Percentiles rank a stretch among this genome's conserved stretches.
phyloP scores from a whole-genome alignment of 371 early-diverging fungal genomes.

The Rhizopus microsporus region DNA sequence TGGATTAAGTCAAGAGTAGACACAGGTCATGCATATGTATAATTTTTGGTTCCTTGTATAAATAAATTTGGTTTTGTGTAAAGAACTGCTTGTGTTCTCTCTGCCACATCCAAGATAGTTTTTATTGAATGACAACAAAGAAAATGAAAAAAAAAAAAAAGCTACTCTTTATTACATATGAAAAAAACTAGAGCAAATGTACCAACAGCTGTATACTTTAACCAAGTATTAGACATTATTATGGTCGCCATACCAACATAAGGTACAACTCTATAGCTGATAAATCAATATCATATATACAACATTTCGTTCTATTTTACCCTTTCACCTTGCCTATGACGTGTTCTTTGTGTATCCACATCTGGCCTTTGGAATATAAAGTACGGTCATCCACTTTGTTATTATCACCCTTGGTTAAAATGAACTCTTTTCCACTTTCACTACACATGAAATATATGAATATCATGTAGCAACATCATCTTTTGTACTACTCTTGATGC shows the following conservation, averaged over 20 bases:
- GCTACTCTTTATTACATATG: no score
- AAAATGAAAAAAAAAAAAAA: no score
- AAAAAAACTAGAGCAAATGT: no score
- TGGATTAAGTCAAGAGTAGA: slow-evolving; percentile 42
- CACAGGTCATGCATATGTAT: not conserved
- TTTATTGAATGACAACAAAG: no score
- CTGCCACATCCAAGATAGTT: slow-evolving; percentile 23
- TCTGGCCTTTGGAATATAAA: slow-evolving; percentile 85
- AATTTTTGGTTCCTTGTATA: no score
- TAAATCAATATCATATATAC: slow-evolving; percentile 3
- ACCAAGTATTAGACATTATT: slow-evolving; percentile 49
- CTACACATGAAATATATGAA: slow-evolving; percentile 29
- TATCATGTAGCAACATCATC: slow-evolving; percentile 16
- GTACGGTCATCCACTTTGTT: slow-evolving; percentile 94
- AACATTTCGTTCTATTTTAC: slow-evolving; percentile 29
- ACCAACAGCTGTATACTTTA: no score
- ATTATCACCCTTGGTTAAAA: slow-evolving; percentile 99
- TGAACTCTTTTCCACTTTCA: slow-evolving; percentile 67
- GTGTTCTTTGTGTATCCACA: slow-evolving; percentile 88
- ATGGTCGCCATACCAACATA: slow-evolving; percentile 98
- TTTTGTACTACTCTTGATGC: slow-evolving; percentile 68
- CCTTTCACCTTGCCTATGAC: slow-evolving; percentile 90
- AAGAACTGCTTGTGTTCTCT: no score
- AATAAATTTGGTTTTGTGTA: no score
- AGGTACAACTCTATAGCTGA: slow-evolving; percentile 70